Evolutionary conservation across 352 stramenopile species (phyloP), one percentile per base, ranked within the genome.

Genomic region (Phytophthora uliginosa): DNA sequence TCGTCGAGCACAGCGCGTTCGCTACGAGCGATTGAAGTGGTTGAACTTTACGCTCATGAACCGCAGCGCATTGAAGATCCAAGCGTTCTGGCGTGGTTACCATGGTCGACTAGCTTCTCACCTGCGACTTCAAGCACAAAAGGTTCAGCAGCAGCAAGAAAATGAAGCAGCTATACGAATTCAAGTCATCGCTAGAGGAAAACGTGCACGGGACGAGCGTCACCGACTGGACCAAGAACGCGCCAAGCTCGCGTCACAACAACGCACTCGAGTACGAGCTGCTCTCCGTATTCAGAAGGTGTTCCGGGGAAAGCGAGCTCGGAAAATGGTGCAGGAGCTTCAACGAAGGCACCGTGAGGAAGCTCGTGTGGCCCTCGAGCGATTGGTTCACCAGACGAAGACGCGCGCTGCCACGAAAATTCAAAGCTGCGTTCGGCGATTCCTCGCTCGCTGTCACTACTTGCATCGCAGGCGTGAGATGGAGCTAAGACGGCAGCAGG

Each of bases 1-100:
- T 2, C 76, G 88, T 2, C 63, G 38, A 0, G 77, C 82, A 0
- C 83, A 92, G 54, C 77, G 75, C 8, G 65, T 76, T 55, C 86
- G 87, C 9, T 88, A 83, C 60, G 85, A 95, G 48, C 84, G 84
- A 64, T 79, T 95, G 48, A 89, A 90, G 71, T 91, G 79, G 81
- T 79, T 91, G 71, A 84, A 92, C 51, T 70, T 86, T 2, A 81
- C 82, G 5, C 60, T 86, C 10, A 76, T 94, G 79, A 84, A 93
- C 52, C 75, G 73, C 24, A 88, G 81, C 18, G 89, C 86, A 10
- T 72, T 96, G 12, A 82, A 82, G n/a, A 95, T 96, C 56, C 90
- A 97, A 61, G 76, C 81, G 0, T 82, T 75, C 33, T 97, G 86
- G 86, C 83, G 90, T n/a, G 89, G 89, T 0, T 93, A 83, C 62